Evolutionary conservation across 2,329 filamentous ascomycete species (phyloP), one percentile per base, ranked within the genome.

Genomic region (Fusarium agapanthi): DNA sequence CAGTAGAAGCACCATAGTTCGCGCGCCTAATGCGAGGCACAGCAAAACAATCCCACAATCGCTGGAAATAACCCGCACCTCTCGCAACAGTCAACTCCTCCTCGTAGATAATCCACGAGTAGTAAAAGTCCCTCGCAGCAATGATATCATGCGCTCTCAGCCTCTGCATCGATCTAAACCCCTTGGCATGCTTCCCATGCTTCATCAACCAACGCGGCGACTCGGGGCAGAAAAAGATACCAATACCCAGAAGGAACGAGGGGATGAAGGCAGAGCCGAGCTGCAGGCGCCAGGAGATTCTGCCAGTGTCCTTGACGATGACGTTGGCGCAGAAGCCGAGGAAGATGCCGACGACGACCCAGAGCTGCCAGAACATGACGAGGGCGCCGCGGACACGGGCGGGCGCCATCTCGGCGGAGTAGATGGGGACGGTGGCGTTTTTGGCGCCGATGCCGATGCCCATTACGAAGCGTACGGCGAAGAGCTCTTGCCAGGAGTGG

Each of bases 341-440:
- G 73, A 78, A 78, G 61, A 77, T 76, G 16, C 78, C 90, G n/a
- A 69, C 24, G 13, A 74, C 78, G 51, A 81, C 79, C 77, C 80
- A 82, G 14, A 82, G 75, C 68, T 81, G 86, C 92, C 93, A 95
- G 72, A 90, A 91, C 92, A 95, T 95, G 73, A 95, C 92, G 7
- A 95, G 84, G 16, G 91, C 92, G 71, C 92, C 91, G 72, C 92
- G 88, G 56, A 93, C 89, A 2, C 84, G 78, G 2, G 91, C 88
- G 0, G 92, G 92, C 0, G 90, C 87, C 67, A 89, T 92, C 78
- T 94, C 92, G 4, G 92, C 92, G 0, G 91, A 90, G 76, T 93
- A 95, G 44, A 95, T 90, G 0, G 93, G 92, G 0, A 91, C 88
- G 0, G 86, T 89, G 3, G 86, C 86, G 26, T 88, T 87, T 78